Conservation (phyloP, 495 filamentous ascomycete species). For the Penicillium arizonense region DNA sequence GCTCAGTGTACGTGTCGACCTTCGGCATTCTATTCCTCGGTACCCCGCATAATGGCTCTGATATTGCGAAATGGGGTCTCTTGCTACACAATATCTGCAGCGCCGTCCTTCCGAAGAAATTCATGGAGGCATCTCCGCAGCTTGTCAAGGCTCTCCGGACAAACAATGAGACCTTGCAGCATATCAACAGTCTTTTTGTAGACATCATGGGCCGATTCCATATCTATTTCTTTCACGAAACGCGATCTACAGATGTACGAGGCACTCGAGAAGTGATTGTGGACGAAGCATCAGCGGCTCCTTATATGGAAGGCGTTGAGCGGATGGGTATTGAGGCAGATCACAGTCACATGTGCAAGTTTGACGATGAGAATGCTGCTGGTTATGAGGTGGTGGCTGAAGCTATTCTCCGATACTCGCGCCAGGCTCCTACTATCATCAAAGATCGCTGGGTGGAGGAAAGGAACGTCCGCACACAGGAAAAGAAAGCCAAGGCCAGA, state of each 20-base stretch:
- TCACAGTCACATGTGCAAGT: constrained; percentile 90
- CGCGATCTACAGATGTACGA: constrained; percentile 62
- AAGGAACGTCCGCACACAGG: constrained; percentile 48
- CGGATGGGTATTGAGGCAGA: constrained; percentile 77
- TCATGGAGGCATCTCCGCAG: constrained; percentile 68
- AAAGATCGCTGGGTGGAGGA: constrained; percentile 63
- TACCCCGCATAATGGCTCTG: constrained; percentile 81
- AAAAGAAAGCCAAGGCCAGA: constrained; percentile 34
- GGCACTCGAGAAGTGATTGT: constrained; percentile 65
- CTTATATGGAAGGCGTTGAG: constrained; percentile 69
- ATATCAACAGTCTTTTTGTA: constrained; percentile 75
- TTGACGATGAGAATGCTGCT: constrained; percentile 66
- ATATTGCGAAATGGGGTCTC: constrained; percentile 73
- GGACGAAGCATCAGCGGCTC: constrained; percentile 72
- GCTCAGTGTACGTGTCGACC: constrained; percentile 79
- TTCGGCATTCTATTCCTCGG: constrained; percentile 85
- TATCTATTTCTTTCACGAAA: constrained; percentile 73
- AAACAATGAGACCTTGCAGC: constrained; percentile 77
- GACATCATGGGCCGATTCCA: constrained; percentile 71
- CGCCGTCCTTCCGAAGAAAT: constrained; percentile 64
- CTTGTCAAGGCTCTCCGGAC: constrained; percentile 70
- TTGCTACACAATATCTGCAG: constrained; percentile 72
- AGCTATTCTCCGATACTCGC: constrained; percentile 66
- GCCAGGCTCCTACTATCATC: constrained; percentile 57
- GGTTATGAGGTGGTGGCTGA: constrained; percentile 74